phyloP scores from a whole-genome alignment of 805 yeast genomes.

The Barnettozyma populi region DNA sequence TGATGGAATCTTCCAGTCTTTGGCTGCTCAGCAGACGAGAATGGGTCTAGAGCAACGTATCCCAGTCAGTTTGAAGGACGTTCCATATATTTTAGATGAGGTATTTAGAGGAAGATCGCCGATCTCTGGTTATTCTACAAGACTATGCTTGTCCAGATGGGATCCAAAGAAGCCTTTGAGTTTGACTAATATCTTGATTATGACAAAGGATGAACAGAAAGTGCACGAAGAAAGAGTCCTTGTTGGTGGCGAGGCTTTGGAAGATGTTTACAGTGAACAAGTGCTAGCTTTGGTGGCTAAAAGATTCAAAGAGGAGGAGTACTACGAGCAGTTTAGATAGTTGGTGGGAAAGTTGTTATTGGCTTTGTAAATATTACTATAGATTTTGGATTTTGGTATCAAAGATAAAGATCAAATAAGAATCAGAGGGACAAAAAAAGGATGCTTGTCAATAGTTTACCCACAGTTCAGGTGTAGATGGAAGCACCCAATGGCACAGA shows the following conservation, averaged over 20 bases:
- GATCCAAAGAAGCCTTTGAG: constrained; percentile 58
- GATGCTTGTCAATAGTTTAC: neutral
- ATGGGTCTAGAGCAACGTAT: constrained; percentile 70
- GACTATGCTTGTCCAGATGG: constrained; percentile 83
- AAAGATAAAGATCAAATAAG: neutral
- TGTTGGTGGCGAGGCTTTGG: constrained; percentile 56
- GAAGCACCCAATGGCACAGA: constrained; percentile 28
- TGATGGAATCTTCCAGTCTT: constrained; percentile 73
- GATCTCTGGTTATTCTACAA: constrained; percentile 73
- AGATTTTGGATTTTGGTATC: neutral
- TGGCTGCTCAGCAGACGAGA: constrained; percentile 84
- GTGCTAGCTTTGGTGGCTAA: constrained; percentile 51
- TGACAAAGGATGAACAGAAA: constrained; percentile 85
- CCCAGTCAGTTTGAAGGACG: constrained; percentile 68
- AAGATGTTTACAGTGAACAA: constrained; percentile 58
- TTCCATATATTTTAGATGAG: constrained; percentile 83
- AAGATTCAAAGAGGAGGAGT: constrained; percentile 70
- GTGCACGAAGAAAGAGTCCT: constrained; percentile 73
- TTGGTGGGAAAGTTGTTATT: too few relatives aligned
- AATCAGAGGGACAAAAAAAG: neutral
- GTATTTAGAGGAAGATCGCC: constrained; percentile 91
- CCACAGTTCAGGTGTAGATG: constrained; percentile 16
- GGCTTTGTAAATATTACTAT: neutral
- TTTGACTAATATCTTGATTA: constrained; percentile 73
- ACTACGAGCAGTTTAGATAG: constrained; percentile 55